Conservation (phyloP, 2,329 filamentous ascomycete genomes). For the Sordariomycetes sp. region DNA sequence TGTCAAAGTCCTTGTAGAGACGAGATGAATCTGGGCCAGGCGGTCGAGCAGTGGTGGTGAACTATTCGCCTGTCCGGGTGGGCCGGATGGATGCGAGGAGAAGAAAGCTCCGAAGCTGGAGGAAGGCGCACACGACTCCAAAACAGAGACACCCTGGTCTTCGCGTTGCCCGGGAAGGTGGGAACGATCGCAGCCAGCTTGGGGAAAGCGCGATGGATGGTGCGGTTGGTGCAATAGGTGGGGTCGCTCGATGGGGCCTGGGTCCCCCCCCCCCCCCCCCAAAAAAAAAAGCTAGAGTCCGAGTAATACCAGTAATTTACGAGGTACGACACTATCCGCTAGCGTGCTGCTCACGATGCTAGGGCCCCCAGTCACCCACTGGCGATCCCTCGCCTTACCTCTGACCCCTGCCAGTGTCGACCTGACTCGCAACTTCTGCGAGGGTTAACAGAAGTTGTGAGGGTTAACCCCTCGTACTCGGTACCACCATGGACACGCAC, state of each 20-base stretch:
- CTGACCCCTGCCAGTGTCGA: background rate
- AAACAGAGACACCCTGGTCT: too few species aligned
- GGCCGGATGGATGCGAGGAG: too few species aligned
- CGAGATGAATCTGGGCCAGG: too few species aligned
- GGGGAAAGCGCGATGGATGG: background rate
- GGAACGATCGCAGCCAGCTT: background rate
- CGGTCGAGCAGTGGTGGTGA: too few species aligned
- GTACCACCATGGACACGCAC: too few species aligned
- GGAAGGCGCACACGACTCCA: too few species aligned
- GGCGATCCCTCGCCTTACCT: background rate
- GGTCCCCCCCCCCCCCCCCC: too few species aligned
- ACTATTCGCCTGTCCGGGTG: too few species aligned
- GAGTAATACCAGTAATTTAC: background rate
- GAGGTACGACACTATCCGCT: background rate
- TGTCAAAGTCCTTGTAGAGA: too few species aligned
- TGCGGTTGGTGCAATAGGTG: background rate
- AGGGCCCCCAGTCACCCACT: background rate
- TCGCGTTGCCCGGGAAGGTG: background rate
- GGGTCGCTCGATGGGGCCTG: background rate
- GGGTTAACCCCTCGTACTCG: too few species aligned
- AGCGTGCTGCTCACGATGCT: background rate
- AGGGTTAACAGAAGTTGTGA: too few species aligned
- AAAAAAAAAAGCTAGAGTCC: background rate
- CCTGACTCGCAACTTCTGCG: background rate
- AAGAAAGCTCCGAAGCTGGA: too few species aligned